Conservation (phyloP, 2,329 filamentous ascomycete species). For the Diaporthe batatas region DNA sequence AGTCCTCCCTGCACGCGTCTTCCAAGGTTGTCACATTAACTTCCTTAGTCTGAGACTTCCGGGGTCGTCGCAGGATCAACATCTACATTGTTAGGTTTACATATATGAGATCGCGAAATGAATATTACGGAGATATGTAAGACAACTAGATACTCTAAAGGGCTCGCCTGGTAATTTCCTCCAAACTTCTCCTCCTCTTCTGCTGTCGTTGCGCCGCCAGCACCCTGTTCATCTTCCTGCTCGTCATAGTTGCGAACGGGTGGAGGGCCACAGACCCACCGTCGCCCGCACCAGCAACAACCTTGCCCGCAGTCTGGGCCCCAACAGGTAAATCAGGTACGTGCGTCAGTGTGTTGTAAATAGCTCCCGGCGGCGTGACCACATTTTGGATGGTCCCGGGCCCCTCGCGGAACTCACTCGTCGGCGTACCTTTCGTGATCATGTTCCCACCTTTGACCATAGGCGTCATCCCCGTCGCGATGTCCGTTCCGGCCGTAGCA, state of each 20-base stretch:
- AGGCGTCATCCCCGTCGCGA: conserved; percentile 55
- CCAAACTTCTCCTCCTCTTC: conserved; percentile 14
- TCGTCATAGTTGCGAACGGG: conserved; percentile 13
- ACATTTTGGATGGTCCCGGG: conserved; percentile 2
- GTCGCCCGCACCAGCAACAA: background rate
- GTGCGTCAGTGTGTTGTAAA: conserved; percentile 9
- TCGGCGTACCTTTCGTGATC: conserved; percentile 17
- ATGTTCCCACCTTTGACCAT: background rate
- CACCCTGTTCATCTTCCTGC: conserved; percentile 22
- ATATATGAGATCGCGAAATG: background rate
- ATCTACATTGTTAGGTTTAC: background rate
- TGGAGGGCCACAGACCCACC: conserved; percentile 3
- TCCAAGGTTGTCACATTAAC: too few relatives aligned
- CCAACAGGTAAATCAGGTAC: conserved; percentile 1
- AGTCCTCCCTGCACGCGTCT: too few relatives aligned
- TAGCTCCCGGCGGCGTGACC: conserved; percentile 16
- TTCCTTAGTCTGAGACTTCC: too few relatives aligned
- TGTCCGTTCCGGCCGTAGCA: conserved; percentile 60
- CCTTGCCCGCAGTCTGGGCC: conserved; percentile 5
- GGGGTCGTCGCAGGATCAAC: background rate
- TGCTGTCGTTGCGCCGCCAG: conserved; percentile 18
- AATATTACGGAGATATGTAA: background rate
- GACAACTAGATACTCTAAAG: background rate
- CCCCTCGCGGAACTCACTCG: conserved; percentile 22
- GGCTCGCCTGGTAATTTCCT: background rate